Evolutionary conservation across 140 eudicot species (phyloP).

Genomic region (Stevia rebaudiana): DNA sequence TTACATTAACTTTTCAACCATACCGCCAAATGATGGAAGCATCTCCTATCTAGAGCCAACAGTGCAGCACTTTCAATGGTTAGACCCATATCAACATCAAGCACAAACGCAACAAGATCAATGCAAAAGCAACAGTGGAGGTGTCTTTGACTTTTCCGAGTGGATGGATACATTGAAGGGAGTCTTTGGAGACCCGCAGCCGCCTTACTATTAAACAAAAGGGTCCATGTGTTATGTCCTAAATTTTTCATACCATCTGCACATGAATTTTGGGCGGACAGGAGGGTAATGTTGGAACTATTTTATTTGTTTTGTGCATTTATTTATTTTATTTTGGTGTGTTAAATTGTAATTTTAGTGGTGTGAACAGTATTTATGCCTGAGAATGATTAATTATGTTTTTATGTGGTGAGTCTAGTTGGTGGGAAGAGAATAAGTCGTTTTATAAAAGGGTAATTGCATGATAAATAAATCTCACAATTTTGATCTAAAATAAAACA

Average conservation of each 20-base stretch:
- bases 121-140: background rate
- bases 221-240: background rate
- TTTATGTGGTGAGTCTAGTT: no score
- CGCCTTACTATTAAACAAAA: background rate
- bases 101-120: no score
- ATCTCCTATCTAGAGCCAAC: background rate
- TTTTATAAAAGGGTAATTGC: background rate
- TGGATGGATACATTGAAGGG: background rate
- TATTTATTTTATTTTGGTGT: no score
- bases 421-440: background rate
- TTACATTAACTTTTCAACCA: no score
- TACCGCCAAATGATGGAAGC: no score
- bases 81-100: background rate
- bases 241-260: background rate
- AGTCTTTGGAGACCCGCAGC: background rate
- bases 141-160: background rate
- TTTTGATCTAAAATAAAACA: background rate
- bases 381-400: no score
- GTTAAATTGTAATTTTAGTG: no score
- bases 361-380: no score
- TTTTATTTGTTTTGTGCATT: background rate
- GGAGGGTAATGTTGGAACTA: background rate
- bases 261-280: background rate
- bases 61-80: background rate
- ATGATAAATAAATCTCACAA: background rate